Percentiles rank a stretch among this genome's conserved stretches.
Evolutionary conservation across 257 asterid species (phyloP).

Genomic region (Dorcoceras hygrometricum): DNA sequence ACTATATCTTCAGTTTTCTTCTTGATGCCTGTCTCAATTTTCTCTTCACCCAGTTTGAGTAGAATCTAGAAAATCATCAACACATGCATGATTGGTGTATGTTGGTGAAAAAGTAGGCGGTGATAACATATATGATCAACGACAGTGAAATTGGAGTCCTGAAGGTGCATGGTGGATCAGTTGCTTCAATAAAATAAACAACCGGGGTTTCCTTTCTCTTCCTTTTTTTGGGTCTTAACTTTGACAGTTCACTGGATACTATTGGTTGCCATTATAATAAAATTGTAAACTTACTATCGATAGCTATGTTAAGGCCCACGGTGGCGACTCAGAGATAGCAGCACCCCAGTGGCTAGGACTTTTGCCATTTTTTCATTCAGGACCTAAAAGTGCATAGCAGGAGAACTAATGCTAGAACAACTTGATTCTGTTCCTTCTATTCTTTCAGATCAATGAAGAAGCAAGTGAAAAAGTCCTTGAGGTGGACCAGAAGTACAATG

Average conservation of each 20-base stretch:
- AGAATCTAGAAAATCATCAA: no score
- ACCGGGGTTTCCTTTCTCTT: neutral
- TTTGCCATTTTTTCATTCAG: neutral
- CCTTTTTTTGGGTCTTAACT: neutral
- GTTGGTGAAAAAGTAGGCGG: no score
- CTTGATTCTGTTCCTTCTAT: neutral
- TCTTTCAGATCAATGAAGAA: slow-evolving; percentile 57
- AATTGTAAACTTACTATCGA: neutral
- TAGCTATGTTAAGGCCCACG: neutral
- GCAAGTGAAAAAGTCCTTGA: slow-evolving; percentile 67
- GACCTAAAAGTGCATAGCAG: neutral
- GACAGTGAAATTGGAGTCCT: no score
- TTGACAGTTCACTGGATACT: neutral
- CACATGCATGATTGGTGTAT: no score
- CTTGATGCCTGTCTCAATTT: no score
- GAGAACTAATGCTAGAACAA: neutral
- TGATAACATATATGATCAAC: no score
- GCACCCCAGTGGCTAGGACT: neutral
- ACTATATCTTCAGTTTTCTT: no score
- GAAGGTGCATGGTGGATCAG: neutral
- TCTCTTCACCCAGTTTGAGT: no score
- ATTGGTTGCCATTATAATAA: neutral
- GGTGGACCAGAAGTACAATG: slow-evolving; percentile 55
- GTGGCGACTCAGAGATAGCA: neutral
- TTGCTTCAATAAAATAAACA: neutral